Evolutionary conservation across 345 rosid species (phyloP), one percentile per base, ranked within the genome.

Genomic region (Theobroma cacao): DNA sequence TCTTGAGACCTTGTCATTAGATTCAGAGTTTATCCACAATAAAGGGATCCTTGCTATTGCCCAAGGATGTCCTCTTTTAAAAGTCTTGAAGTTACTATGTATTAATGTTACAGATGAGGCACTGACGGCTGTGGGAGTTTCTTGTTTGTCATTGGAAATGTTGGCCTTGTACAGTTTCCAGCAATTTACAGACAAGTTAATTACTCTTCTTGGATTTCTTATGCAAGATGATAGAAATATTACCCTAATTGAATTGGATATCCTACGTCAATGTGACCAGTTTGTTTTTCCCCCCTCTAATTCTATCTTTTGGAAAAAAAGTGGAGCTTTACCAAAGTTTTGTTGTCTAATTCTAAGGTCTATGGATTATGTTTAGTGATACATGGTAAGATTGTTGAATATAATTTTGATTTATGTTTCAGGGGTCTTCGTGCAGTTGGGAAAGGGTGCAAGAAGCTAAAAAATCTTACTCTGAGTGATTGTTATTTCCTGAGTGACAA

Each of bases 361-460:
- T 40, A 24, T 38, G 45, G 13, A 26, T 4, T 26, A 74, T 74
- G 24, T 26, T 41, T 43, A 28, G 13, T 26, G 66, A 56, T 28
- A 3, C 64, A 72, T 34, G 48, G 52, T 22, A 38, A 38, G 64
- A 52, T 60, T 33, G 33, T 58, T 40, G 53, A 28, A 56, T 76
- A 24, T 11, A 59, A 34, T 20, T 76, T 18, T 41, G 24, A 40
- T 72, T 84, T 68, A 79, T 77, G 18, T 84, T 80, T 86, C 90
- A 95, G 98, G 92, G 99, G 99, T 59, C 86, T 93, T 86, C 67
- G 58, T 47, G 84, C 93, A 45, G 82, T 95, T 13, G 94, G 94
- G 75, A 89, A 84, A 74, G 97, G 99, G 68, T 95, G 94, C 85
- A 93, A 90, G 82, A 90, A 82, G 80, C 86, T 95, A 83, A 93